These are phyloP conservation scores for Erodium trifolium DNA, from an alignment of 441 rosid species.

Conservation along the genomic window DNA sequence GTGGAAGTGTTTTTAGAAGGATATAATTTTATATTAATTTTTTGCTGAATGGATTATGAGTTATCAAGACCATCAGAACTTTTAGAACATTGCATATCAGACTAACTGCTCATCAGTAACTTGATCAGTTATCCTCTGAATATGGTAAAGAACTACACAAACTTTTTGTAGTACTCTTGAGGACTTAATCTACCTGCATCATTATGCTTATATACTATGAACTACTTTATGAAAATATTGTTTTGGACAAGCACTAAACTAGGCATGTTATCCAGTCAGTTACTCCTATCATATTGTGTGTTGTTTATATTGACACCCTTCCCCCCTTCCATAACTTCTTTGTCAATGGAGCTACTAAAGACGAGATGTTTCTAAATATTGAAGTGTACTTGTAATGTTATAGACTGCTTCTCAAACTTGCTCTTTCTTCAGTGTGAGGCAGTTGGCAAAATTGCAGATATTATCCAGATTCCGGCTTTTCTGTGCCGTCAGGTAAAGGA, in stretches of 20 bases:
- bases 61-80: too few relatives aligned
- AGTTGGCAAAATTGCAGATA: constrained; percentile 76
- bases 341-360: background rate
- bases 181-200: background rate
- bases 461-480: constrained; percentile 93
- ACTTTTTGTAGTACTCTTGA: too few relatives aligned
- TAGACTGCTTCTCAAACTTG: constrained; percentile 16
- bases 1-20: too few relatives aligned
- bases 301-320: background rate
- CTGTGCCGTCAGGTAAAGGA: constrained; percentile 76
- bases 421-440: constrained; percentile 54
- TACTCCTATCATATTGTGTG: background rate
- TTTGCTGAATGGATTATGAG: too few relatives aligned
- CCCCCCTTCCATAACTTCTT: background rate
- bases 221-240: too few relatives aligned
- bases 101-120: too few relatives aligned
- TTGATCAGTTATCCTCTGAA: too few relatives aligned
- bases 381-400: constrained; percentile 5
- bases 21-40: too few relatives aligned
- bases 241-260: too few relatives aligned
- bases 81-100: too few relatives aligned
- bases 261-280: background rate
- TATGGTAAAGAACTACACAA: too few relatives aligned
- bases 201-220: background rate
- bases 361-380: background rate